Conservation (phyloP, 164 flowering plant genomes). For the Liquidambar formosana region DNA sequence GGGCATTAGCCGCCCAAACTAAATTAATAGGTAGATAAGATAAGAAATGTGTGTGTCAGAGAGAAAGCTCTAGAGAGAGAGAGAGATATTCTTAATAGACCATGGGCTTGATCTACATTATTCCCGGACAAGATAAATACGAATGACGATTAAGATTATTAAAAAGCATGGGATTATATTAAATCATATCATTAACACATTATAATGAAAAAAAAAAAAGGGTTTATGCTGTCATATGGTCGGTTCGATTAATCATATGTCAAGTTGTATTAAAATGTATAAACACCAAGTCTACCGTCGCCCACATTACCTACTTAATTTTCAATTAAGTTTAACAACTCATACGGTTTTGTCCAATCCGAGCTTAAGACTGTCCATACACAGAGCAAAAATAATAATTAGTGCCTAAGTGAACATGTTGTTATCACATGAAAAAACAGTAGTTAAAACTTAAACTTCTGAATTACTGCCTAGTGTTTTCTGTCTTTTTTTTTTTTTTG, state of each 20-base stretch:
- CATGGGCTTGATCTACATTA: not conserved
- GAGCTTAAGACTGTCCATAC: no score
- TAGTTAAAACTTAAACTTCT: no score
- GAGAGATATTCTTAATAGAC: no score
- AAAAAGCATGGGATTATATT: not conserved
- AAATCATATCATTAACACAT: not conserved
- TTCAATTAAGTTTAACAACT: constrained; percentile 18
- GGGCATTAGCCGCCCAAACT: not conserved
- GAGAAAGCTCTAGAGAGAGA: no score
- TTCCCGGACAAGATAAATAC: constrained; percentile 19
- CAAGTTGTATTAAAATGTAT: not conserved
- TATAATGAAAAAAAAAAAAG: not conserved
- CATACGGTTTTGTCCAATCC: constrained; percentile 6
- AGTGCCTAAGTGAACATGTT: not conserved
- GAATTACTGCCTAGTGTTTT: no score
- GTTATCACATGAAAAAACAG: no score
- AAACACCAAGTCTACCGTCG: constrained; percentile 14
- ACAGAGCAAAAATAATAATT: not conserved
- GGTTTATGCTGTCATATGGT: not conserved
- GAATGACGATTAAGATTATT: not conserved
- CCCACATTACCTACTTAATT: constrained; percentile 25
- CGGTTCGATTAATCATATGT: not conserved
- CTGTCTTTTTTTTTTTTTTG: no score
- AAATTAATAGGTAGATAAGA: not conserved
- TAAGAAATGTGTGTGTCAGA: no score